These are phyloP conservation scores for Phytophthora hibernalis DNA, from an alignment of 352 stramenopile genomes.

Conservation along the genomic window DNA sequence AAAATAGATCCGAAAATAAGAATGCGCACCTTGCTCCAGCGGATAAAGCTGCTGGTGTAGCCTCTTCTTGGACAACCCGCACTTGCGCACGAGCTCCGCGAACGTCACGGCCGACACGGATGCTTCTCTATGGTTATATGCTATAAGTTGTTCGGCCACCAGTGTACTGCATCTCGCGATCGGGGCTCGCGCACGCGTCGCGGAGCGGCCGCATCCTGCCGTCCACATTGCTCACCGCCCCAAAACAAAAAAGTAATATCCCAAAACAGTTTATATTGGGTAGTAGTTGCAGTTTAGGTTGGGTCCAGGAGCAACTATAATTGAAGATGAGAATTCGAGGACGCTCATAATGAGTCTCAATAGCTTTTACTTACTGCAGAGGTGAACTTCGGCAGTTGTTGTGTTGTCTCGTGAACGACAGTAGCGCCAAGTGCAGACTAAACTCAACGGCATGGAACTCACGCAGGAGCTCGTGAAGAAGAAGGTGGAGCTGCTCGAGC, in stretches of 20 bases:
- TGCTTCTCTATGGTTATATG: background rate
- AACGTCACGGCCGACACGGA: conserved; percentile 47
- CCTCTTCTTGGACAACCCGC: conserved; percentile 47
- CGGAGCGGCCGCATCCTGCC: conserved; percentile 1
- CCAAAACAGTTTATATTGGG: conserved; percentile 8
- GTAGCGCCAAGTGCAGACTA: background rate
- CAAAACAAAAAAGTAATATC: background rate
- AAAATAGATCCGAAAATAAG: conserved; percentile 8
- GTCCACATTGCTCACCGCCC: conserved; percentile 10
- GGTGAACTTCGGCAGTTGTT: background rate
- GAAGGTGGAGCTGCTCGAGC: conserved; percentile 76
- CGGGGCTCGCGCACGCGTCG: background rate
- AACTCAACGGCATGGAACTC: conserved; percentile 32
- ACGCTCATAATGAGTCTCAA: no score
- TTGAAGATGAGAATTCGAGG: conserved; percentile 17
- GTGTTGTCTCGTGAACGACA: background rate
- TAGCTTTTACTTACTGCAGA: background rate
- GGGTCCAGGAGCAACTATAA: no score
- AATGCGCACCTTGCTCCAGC: conserved; percentile 23
- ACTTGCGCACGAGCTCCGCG: conserved; percentile 43
- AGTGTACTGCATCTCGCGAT: conserved; percentile 5
- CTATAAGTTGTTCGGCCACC: conserved; percentile 4
- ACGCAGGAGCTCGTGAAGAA: conserved; percentile 76
- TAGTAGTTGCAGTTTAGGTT: conserved; percentile 8
- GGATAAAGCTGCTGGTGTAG: conserved; percentile 52